A percentile compares a stretch with the other conserved stretches of the same genome.
Conservation (phyloP, 257 asterid genomes). For the Mentha longifolia region DNA sequence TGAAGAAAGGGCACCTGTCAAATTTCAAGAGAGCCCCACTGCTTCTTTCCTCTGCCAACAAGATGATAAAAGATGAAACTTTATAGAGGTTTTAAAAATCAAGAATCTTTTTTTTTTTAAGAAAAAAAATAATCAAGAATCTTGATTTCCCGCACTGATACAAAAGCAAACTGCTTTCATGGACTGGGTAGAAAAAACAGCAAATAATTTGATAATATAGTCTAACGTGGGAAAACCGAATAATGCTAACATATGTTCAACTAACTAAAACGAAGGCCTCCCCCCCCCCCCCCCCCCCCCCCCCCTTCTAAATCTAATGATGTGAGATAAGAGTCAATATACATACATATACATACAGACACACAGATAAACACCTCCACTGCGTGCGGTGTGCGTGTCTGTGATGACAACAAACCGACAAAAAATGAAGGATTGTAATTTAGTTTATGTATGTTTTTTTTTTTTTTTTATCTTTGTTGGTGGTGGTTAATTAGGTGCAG, state of each 20-base stretch:
- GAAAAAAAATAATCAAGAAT: constrained; percentile 28
- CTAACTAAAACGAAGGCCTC: constrained; percentile 23
- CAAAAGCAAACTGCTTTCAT: constrained; percentile 35
- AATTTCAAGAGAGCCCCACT: constrained; percentile 22
- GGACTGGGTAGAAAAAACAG: constrained; percentile 29
- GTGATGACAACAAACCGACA: constrained; percentile 27
- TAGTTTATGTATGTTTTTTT: not conserved
- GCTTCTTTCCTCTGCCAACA: constrained; percentile 30
- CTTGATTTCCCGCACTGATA: constrained; percentile 32
- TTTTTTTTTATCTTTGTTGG: not conserved
- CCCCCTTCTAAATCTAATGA: not conserved
- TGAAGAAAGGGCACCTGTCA: constrained; percentile 29
- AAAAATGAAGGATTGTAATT: not conserved
- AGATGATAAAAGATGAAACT: constrained; percentile 32
- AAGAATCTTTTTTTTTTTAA: constrained; percentile 32
- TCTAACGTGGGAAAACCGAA: constrained; percentile 26
- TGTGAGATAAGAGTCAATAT: not conserved
- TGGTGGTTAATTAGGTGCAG: constrained; percentile 25
- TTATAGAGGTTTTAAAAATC: constrained; percentile 28
- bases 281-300: too few relatives aligned
- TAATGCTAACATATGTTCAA: constrained; percentile 37
- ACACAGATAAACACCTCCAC: not conserved
- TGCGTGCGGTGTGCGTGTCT: constrained; percentile 18
- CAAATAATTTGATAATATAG: constrained; percentile 25
- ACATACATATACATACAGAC: not conserved